These are phyloP conservation scores for Thelonectria discophora DNA, from an alignment of 2,329 filamentous ascomycete genomes.

Conservation along the genomic window DNA sequence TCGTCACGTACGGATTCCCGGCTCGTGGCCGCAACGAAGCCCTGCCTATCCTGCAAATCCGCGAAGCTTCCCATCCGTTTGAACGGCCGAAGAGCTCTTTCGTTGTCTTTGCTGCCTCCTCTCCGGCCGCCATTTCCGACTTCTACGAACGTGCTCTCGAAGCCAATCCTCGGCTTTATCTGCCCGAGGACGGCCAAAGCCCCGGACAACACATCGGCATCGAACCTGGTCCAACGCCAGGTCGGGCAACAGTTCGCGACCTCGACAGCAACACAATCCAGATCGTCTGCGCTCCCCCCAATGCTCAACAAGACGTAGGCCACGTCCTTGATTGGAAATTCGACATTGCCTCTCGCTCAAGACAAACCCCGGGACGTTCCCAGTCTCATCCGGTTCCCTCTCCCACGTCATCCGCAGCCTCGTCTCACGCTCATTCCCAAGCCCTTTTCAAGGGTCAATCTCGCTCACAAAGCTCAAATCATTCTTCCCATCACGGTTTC, in stretches of 20 bases:
- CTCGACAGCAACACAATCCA: slow-evolving; percentile 87
- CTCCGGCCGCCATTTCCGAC: slow-evolving; percentile 70
- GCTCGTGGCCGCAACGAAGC: slow-evolving; percentile 37
- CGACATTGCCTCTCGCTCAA: slow-evolving; percentile 48
- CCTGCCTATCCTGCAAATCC: slow-evolving; percentile 56
- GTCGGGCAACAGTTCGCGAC: slow-evolving; percentile 71
- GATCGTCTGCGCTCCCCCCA: slow-evolving; percentile 66
- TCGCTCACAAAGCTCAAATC: slow-evolving; percentile 24
- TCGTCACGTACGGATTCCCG: slow-evolving; percentile 52
- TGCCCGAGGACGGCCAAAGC: slow-evolving; percentile 39
- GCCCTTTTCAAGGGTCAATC: slow-evolving; percentile 32
- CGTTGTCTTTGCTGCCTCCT: slow-evolving; percentile 74
- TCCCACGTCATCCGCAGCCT: slow-evolving; percentile 35
- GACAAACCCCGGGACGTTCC: slow-evolving; percentile 32
- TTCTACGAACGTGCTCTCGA: slow-evolving; percentile 77
- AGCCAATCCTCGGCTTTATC: slow-evolving; percentile 62
- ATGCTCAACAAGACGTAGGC: slow-evolving; percentile 48
- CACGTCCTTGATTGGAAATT: slow-evolving; percentile 61
- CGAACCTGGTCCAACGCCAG: slow-evolving; percentile 40
- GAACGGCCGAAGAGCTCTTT: slow-evolving; percentile 53
- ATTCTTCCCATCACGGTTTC: slow-evolving; percentile 30
- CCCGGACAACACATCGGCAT: slow-evolving; percentile 46
- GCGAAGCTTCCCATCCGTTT: slow-evolving; percentile 52
- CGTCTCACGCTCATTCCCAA: slow-evolving; percentile 31
- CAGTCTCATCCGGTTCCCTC: slow-evolving; percentile 38